These are phyloP conservation scores for Magnaporthiopsis incrustans DNA, from an alignment of 2,329 filamentous ascomycete species.

Conservation along the genomic window DNA sequence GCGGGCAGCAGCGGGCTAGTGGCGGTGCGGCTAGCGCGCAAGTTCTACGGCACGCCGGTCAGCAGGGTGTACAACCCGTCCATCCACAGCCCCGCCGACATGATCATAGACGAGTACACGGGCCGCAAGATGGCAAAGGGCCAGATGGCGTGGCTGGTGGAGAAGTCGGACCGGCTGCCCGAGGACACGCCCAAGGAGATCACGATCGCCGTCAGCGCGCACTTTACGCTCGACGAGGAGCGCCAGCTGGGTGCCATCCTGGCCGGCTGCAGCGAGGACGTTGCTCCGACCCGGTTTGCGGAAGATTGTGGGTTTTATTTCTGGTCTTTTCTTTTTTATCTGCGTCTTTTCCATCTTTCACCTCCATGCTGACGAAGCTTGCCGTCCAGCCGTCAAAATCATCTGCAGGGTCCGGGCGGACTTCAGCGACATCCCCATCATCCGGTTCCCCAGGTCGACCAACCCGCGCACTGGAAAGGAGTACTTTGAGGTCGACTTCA, in stretches of 20 bases:
- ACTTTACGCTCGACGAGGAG: conserved; percentile 6
- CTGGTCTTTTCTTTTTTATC: background rate
- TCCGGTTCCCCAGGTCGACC: conserved; percentile 7
- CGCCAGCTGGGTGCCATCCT: conserved; percentile 8
- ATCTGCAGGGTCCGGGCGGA: conserved; percentile 11
- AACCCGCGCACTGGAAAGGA: conserved; percentile 9
- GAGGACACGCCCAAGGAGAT: conserved; percentile 5
- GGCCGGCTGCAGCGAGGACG: conserved; percentile 10
- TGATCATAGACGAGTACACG: conserved; percentile 11
- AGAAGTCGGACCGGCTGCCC: conserved; percentile 11
- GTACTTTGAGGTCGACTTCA: conserved; percentile 12
- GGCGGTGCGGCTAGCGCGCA: conserved; percentile 13
- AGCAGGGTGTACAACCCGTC: conserved; percentile 8
- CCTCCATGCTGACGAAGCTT: background rate
- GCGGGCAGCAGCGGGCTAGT: conserved; percentile 10
- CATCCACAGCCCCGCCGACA: conserved; percentile 10
- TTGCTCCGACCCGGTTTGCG: conserved; percentile 8
- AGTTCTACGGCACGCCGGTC: conserved; percentile 15
- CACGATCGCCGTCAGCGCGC: background rate
- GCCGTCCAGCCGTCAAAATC: background rate
- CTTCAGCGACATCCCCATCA: conserved; percentile 11
- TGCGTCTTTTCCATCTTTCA: no score
- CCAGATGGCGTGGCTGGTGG: conserved; percentile 13
- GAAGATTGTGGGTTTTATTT: conserved; percentile 6
- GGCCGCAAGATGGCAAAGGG: conserved; percentile 11